Conservation (phyloP, 1,284 basidiomycete species). For the Mycena citricolor region DNA sequence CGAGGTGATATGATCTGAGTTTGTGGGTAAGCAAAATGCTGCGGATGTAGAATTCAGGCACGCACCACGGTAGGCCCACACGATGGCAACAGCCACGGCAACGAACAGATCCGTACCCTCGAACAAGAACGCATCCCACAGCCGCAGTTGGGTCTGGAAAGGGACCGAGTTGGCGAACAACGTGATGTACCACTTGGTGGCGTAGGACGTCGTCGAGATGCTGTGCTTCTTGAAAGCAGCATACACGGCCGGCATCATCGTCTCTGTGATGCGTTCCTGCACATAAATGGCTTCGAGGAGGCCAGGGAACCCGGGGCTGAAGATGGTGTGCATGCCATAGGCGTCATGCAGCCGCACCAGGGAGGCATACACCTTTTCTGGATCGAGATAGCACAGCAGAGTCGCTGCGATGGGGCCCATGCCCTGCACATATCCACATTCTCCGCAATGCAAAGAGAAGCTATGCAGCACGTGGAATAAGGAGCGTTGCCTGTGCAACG, state of each 20-base stretch:
- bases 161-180: conserved; percentile 95
- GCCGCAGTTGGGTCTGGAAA: conserved; percentile 88
- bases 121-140: conserved; percentile 93
- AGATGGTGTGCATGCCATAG: conserved; percentile 89
- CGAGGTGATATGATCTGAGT: conserved; percentile 73
- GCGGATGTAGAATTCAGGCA: conserved; percentile 15
- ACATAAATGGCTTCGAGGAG: conserved; percentile 93
- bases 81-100: conserved; percentile 79
- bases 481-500: conserved; percentile 74
- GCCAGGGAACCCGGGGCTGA: conserved; percentile 94
- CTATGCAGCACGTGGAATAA: conserved; percentile 94
- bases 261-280: conserved; percentile 84
- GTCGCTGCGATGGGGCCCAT: conserved; percentile 99
- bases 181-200: conserved; percentile 99
- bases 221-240: conserved; percentile 81
- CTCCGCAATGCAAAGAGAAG: conserved; percentile 80
- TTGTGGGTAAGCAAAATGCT: conserved; percentile 10
- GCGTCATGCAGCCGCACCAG: conserved; percentile 84
- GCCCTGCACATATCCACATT: conserved; percentile 98
- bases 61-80: conserved; percentile 86
- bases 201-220: conserved; percentile 92
- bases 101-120: conserved; percentile 91
- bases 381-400: conserved; percentile 89
- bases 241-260: conserved; percentile 88
- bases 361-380: conserved; percentile 83